These are phyloP conservation scores for Solanum corneliomulleri DNA, from an alignment of 257 asterid genomes.

Conservation along the genomic window DNA sequence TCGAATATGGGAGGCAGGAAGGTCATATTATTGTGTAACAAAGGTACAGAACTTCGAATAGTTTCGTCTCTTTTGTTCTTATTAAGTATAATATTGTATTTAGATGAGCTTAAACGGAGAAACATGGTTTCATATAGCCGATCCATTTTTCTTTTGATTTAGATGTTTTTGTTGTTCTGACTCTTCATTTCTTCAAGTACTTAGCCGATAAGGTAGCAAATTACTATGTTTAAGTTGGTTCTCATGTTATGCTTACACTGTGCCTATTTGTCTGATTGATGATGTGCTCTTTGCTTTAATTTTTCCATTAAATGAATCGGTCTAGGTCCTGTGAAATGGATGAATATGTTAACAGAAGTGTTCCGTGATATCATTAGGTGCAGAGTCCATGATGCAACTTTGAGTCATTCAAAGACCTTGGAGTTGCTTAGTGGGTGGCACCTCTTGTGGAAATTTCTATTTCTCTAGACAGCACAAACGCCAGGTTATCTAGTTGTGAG, in stretches of 20 bases:
- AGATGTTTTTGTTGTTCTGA: neutral
- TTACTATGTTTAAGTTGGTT: neutral
- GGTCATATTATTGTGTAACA: conserved; percentile 78
- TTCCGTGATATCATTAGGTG: neutral
- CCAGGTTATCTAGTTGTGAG: neutral
- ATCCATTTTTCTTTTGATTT: neutral
- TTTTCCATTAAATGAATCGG: neutral
- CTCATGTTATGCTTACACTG: neutral
- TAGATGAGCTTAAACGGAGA: neutral
- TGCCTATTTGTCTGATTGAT: neutral
- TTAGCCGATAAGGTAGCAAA: neutral
- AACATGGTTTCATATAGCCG: neutral
- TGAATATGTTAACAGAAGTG: neutral
- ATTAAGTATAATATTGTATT: neutral
- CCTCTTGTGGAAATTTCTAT: neutral
- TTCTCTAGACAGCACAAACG: neutral
- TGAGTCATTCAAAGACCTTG: neutral
- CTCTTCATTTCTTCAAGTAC: neutral
- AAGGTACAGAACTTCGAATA: conserved; percentile 28
- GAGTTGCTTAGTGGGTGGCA: neutral
- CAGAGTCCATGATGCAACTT: neutral
- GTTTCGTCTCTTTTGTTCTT: neutral
- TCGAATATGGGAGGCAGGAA: conserved; percentile 87
- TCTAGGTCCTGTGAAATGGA: neutral
- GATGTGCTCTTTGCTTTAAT: neutral